Evolutionary conservation across 208 protist genomes (phyloP).

Genomic region (Trypanosoma theileri): DNA sequence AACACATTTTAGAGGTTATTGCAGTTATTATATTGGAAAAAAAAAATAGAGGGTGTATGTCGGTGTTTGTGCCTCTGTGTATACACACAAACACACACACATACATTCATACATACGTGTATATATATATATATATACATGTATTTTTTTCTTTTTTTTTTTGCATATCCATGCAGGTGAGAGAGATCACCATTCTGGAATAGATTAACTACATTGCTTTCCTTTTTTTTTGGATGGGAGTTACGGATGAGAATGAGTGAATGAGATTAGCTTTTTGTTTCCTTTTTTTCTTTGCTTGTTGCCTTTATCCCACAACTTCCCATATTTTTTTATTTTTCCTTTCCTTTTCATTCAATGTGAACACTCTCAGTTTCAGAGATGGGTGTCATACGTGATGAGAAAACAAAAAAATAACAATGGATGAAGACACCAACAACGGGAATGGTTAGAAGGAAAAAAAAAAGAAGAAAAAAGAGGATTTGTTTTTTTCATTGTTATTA

Average conservation of each 20-base stretch:
- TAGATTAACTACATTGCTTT: background rate
- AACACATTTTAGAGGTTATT: too few relatives aligned
- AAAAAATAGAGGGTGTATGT: background rate
- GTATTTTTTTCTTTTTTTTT: constrained; percentile 23
- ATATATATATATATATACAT: background rate
- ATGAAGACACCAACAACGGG: too few relatives aligned
- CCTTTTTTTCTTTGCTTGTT: constrained; percentile 19
- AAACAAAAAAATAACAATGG: too few relatives aligned
- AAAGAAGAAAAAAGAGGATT: too few relatives aligned
- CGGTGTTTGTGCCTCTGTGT: too few relatives aligned
- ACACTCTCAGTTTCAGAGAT: background rate
- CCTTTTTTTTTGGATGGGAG: background rate
- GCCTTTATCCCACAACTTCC: background rate
- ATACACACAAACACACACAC: background rate
- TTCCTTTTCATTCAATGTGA: constrained; percentile 1
- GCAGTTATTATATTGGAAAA: background rate
- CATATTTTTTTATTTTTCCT: constrained; percentile 10
- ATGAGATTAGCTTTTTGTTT: constrained; percentile 19
- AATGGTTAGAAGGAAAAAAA: too few relatives aligned
- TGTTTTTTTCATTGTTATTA: too few relatives aligned
- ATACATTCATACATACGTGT: background rate
- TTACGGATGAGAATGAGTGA: constrained; percentile 5
- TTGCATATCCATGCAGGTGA: constrained; percentile 4
- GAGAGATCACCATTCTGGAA: constrained; percentile 10
- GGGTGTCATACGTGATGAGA: too few relatives aligned